These are phyloP conservation scores for Acer yangbiense DNA, from an alignment of 345 rosid genomes.

Conservation along the genomic window DNA sequence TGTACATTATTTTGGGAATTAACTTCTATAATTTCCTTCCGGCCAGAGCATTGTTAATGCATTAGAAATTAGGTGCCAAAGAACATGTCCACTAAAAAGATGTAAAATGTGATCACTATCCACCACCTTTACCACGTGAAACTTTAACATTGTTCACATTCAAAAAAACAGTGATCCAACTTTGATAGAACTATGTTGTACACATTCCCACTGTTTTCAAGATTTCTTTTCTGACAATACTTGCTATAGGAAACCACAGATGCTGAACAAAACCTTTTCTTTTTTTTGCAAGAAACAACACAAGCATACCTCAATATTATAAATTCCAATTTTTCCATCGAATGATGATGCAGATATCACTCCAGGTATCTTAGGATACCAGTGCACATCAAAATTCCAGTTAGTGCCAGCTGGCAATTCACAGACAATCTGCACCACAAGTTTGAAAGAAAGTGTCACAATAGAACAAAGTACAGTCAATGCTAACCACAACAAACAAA, in stretches of 20 bases:
- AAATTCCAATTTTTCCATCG: slow-evolving; percentile 94
- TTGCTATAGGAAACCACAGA: background rate
- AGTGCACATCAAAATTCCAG: slow-evolving; percentile 98
- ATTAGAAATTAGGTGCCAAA: background rate
- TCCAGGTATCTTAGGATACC: slow-evolving; percentile 97
- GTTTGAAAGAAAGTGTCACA: slow-evolving; percentile 1
- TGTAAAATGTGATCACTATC: no score
- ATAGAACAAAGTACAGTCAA: background rate
- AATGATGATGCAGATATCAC: slow-evolving; percentile 95
- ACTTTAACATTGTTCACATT: background rate
- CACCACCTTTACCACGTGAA: background rate
- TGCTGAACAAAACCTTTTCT: background rate
- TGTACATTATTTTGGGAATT: no score
- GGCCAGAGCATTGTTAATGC: background rate
- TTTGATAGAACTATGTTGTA: background rate
- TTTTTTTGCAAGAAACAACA: slow-evolving; percentile 5
- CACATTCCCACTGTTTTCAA: background rate
- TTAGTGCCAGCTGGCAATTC: slow-evolving; percentile 95
- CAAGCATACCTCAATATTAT: slow-evolving; percentile 83
- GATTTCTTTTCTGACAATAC: slow-evolving; percentile 6
- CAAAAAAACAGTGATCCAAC: background rate
- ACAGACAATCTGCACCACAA: slow-evolving; percentile 64
- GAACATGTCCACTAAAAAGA: background rate
- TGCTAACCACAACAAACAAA: background rate
- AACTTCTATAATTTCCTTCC: background rate